These are phyloP conservation scores for Poronia punctata DNA, from an alignment of 495 filamentous ascomycete species.

Conservation along the genomic window DNA sequence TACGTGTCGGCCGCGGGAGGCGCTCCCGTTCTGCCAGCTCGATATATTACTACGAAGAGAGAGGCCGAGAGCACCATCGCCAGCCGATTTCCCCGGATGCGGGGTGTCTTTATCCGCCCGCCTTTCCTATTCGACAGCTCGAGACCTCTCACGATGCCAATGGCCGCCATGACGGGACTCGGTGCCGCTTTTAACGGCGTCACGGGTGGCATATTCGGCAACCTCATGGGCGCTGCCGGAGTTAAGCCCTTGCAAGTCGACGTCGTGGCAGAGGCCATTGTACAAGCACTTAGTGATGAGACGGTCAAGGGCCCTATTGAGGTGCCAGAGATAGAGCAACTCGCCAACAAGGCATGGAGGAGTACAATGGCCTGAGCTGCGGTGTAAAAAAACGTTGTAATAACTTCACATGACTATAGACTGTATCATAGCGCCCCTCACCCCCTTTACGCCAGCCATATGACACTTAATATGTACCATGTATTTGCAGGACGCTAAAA, in stretches of 20 bases:
- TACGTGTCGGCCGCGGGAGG: slow-evolving; percentile 87
- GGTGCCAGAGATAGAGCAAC: slow-evolving; percentile 59
- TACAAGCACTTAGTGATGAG: slow-evolving; percentile 69
- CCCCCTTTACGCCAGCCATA: slow-evolving; percentile 13
- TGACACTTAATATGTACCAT: slow-evolving; percentile 12
- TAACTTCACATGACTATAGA: slow-evolving; percentile 15
- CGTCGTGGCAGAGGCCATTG: slow-evolving; percentile 72
- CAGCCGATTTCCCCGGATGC: slow-evolving; percentile 61
- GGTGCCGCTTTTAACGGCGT: slow-evolving; percentile 65
- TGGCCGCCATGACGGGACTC: slow-evolving; percentile 64
- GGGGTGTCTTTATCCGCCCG: slow-evolving; percentile 76
- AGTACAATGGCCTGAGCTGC: slow-evolving; percentile 63
- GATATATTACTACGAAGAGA: slow-evolving; percentile 89
- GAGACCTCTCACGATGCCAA: slow-evolving; percentile 72
- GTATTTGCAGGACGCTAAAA: slow-evolving; percentile 5
- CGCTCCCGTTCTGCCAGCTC: slow-evolving; percentile 68
- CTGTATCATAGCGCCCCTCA: slow-evolving; percentile 24
- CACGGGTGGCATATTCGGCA: slow-evolving; percentile 63
- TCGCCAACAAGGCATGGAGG: slow-evolving; percentile 73
- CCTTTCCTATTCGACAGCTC: slow-evolving; percentile 83
- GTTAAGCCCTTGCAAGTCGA: slow-evolving; percentile 84
- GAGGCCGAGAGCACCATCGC: slow-evolving; percentile 80
- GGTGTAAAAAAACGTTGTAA: slow-evolving; percentile 16
- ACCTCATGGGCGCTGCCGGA: slow-evolving; percentile 70
- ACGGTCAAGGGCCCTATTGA: slow-evolving; percentile 62